Evolutionary conservation across 768 basidiomycete species (phyloP), one percentile per base, ranked within the genome.

Genomic region (Flagelloscypha sp.): DNA sequence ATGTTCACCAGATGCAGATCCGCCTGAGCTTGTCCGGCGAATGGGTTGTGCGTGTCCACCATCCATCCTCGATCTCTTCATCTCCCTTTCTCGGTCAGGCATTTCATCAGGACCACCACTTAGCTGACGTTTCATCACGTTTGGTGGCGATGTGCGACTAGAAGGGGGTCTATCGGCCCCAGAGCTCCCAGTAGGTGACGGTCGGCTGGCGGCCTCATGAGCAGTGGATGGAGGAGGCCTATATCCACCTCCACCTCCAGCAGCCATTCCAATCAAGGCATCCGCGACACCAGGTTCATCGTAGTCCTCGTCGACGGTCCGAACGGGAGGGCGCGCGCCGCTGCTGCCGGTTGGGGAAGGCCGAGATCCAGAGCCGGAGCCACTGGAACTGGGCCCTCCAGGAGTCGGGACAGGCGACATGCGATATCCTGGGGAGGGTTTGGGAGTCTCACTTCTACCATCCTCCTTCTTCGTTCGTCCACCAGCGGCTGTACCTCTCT

Each of bases 221-320:
- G 58, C 50, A 27, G 68, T 57, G n/a, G n/a, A n/a, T n/a, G n/a
- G n/a, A n/a, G n/a, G n/a, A 45, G 56, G 59, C 1, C 59, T 58
- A 10, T 61, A 63, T n/a, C n/a, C n/a, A n/a, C n/a, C n/a, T n/a
- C n/a, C n/a, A n/a, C n/a, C n/a, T 9, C 25, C 25, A 17, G 54
- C 44, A 47, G 81, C 58, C 39, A 95, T 66, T 2, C 71, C 76
- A 57, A 95, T 85, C 22, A 95, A 62, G 1, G 85, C 76, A 46
- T 89, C 88, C 4, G 86, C 77, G n/a, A 79, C 84, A 17, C 83
- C 85, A 17, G 66, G 67, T 55, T 92, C 92, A 47, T 98, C 92
- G 47, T 95, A 95, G 48, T 95, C 85, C 46, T 98, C 92, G 49
- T 95, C 89, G 12, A 93, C 71, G 2, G 73, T 61, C 6, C 92